These are phyloP conservation scores for Linnemannia exigua DNA, from an alignment of 192 early-diverging fungal species.

Conservation along the genomic window DNA sequence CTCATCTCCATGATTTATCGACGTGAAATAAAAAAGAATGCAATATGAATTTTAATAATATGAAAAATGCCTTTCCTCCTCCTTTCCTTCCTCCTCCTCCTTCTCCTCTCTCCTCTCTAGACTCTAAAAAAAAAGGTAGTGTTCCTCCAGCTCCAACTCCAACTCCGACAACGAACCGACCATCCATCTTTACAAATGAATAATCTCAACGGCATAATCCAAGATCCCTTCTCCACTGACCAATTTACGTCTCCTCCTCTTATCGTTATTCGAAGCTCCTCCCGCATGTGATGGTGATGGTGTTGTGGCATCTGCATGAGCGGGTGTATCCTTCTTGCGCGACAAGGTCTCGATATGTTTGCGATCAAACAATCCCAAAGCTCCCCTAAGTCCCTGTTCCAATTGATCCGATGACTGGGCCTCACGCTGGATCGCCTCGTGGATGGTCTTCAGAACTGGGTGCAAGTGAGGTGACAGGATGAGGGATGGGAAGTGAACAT, in stretches of 20 bases:
- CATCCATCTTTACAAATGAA: constrained; percentile 60
- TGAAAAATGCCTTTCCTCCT: neutral
- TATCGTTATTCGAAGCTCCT: constrained; percentile 16
- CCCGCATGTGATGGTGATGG: constrained; percentile 26
- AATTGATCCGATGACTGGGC: constrained; percentile 42
- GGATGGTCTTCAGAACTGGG: constrained; percentile 44
- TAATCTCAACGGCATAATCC: constrained; percentile 64
- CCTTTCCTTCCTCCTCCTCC: neutral
- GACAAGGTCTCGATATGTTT: constrained; percentile 50
- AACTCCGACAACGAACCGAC: no score
- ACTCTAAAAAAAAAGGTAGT: neutral
- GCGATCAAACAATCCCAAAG: constrained; percentile 60
- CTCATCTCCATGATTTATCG: no score
- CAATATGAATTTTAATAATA: constrained; percentile 2
- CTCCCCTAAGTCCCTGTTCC: constrained; percentile 55
- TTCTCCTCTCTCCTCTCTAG: neutral
- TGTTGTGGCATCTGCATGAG: constrained; percentile 7
- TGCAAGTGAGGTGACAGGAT: constrained; percentile 62
- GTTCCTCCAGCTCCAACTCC: no score
- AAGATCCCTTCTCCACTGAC: constrained; percentile 63
- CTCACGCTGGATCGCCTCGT: constrained; percentile 38
- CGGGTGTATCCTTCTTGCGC: constrained; percentile 27
- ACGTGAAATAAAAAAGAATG: constrained; percentile 9
- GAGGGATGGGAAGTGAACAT: constrained; percentile 65
- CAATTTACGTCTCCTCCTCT: constrained; percentile 59